Percentiles rank a stretch among this genome's conserved stretches.
Evolutionary conservation across 257 asterid genomes (phyloP).

Genomic region (Scutellaria baicalensis): DNA sequence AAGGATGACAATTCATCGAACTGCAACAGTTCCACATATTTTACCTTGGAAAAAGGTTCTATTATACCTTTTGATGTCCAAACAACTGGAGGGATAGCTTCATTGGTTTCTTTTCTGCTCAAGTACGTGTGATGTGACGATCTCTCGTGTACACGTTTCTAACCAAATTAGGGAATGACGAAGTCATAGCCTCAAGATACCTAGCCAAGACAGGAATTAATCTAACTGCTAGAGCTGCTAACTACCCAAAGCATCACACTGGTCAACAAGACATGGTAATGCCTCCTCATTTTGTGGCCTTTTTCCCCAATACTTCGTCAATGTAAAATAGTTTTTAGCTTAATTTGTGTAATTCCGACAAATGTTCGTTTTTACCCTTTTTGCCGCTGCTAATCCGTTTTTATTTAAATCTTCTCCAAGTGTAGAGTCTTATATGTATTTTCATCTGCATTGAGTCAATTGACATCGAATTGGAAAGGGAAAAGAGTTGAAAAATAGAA

Average conservation of each 20-base stretch:
- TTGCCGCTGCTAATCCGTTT: not conserved
- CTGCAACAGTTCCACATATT: not conserved
- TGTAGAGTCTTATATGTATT: slow-evolving; percentile 26
- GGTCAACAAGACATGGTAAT: slow-evolving; percentile 6
- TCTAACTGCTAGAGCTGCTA: slow-evolving; percentile 39
- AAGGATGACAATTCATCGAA: slow-evolving; percentile 27
- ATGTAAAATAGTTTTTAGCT: slow-evolving; percentile 30
- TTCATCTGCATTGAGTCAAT: slow-evolving; percentile 8
- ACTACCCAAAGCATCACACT: slow-evolving; percentile 13
- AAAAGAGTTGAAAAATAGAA: not conserved
- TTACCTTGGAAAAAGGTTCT: slow-evolving; percentile 5
- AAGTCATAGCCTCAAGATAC: slow-evolving; percentile 16
- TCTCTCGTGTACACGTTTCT: slow-evolving; percentile 12
- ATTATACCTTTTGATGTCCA: slow-evolving; percentile 2
- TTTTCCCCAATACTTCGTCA: slow-evolving; percentile 2
- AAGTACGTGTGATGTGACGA: slow-evolving; percentile 9
- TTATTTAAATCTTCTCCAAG: not conserved
- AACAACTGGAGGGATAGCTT: slow-evolving; percentile 3
- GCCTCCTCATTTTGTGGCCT: slow-evolving; percentile 10
- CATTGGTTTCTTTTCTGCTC: slow-evolving; percentile 7
- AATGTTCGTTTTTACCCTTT: not conserved
- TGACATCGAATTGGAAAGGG: slow-evolving; percentile 4
- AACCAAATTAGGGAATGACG: slow-evolving; percentile 24
- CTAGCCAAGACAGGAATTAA: slow-evolving; percentile 23
- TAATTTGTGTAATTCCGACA: slow-evolving; percentile 8